phyloP scores from a whole-genome alignment of 768 basidiomycete genomes.

The Russula dissimulans region DNA sequence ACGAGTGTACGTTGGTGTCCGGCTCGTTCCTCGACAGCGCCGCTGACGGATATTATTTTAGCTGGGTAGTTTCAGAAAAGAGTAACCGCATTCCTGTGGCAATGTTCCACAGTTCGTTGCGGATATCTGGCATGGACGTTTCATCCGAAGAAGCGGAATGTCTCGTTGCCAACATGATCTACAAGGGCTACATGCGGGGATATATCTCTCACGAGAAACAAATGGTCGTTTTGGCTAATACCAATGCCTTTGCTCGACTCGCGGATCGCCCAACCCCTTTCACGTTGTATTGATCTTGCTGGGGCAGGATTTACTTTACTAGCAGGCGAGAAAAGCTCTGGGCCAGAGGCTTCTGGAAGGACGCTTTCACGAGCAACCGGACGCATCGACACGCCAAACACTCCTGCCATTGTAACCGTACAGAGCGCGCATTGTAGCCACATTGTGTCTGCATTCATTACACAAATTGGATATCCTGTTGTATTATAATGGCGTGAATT shows the following conservation, averaged over 20 bases:
- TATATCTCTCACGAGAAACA: constrained; percentile 96
- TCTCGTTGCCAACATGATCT: constrained; percentile 91
- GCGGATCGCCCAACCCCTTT: constrained; percentile 53
- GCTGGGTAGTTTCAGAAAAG: constrained; percentile 74
- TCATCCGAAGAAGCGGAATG: constrained; percentile 83
- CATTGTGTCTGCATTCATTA: not conserved
- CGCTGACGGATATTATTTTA: constrained; percentile 25
- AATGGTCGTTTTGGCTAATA: constrained; percentile 81
- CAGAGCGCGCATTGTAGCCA: not conserved
- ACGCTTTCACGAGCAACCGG: not conserved
- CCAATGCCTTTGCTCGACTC: constrained; percentile 72
- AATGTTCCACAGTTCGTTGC: constrained; percentile 71
- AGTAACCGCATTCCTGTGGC: constrained; percentile 70
- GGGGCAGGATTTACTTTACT: not conserved
- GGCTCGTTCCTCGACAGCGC: not conserved
- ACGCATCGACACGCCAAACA: not conserved
- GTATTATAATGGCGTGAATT: not conserved
- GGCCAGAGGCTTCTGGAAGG: not conserved
- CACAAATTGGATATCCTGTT: not conserved
- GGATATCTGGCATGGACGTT: constrained; percentile 60
- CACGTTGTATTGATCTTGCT: constrained; percentile 21
- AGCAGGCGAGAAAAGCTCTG: too few species aligned
- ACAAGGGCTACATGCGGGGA: constrained; percentile 84
- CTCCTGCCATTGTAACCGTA: not conserved
- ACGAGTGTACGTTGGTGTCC: constrained; percentile 45